Base-by-base conservation (phyloP, 2,329 filamentous ascomycete species). In the Ophiosphaerella herpotricha region DNA sequence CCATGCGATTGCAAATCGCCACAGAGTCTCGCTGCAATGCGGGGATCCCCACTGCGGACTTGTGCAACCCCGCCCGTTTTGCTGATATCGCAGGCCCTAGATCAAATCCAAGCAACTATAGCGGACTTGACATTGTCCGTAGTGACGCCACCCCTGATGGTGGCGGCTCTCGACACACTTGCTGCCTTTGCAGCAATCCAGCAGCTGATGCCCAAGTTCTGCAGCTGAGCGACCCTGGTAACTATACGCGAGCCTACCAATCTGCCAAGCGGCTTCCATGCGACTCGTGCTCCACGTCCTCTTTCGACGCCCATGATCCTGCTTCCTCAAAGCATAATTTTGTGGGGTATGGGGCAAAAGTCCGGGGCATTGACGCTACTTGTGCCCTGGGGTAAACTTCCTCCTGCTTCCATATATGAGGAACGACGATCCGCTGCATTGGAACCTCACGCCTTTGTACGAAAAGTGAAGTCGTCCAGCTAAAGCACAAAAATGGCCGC, bases 311-410 rank as follows among this genome's bases (percentile, higher is more conserved):
- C 12, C 35, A 50, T 32, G 18, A 39, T 43, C 41, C 35, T 23
- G 24, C 39, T 16, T 31, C 33, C 13, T 41, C 43, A 36, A 24
- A 29, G 37, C 33, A 9, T 7, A 34, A 29, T n/a, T 14, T 26
- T 41, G 39, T 54, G 43, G 49, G 42, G 43, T 59, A 50, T 59
- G 60, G 61, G 57, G 61, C 56, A 66, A 41, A 45, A 63, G 54
- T 60, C 61, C 52, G 60, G 61, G 53, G 54, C 26, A 7, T 29
- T 29, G 7, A 29, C 26, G 26, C 26, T 29, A 36, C 42, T 45
- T 46, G 56, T 37, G 53, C 51, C 55, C 59, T 64, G 56, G 55
- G 55, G 49, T 57, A 64, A 31, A 26, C 26, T 56, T 60, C 43
- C 33, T 62, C 59, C 60, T 54, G 29, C 36, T 43, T 34, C 32